Evolutionary conservation across 192 early-diverging fungal genomes (phyloP), one percentile per base, ranked within the genome.

Genomic region (Backusella parvicylindrica): DNA sequence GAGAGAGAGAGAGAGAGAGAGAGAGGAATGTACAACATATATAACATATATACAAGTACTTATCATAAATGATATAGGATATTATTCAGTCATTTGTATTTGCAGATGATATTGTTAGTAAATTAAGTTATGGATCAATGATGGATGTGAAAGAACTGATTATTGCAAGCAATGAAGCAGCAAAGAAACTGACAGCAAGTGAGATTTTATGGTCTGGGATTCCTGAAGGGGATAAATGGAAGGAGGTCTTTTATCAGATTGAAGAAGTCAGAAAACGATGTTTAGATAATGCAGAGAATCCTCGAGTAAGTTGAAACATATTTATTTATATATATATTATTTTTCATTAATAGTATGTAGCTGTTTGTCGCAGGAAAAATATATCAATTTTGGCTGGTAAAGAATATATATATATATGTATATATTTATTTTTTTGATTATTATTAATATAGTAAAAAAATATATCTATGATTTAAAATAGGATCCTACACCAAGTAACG

Each of bases 81-180:
- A n/a, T 71, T 60, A 89, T 89, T 28, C 81, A 83, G n/a, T 81
- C 82, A 64, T 81, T 84, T 77, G 84, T 89, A 13, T 84, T 82
- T 70, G 86, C 82, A 5, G 83, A 87, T 70, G 88, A 89, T 76
- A 79, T 87, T 65, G 86, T 87, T 1, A 83, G 82, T 74, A 84
- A 86, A 60, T 28, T 87, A 35, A 86, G 84, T 70, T 89, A 89
- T 77, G 88, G 88, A 7, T 83, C 70, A 56, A 85, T 89, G 82
- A 82, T 86, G 79, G 84, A 88, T 71, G 79, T 88, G 43, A 87
- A 86, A 71, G 83, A 81, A 3, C 74, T 87, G 80, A 80, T 87
- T 35, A 64, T 87, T 36, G 84, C 80, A 0, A 77, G 84, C 47
- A 82, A 81, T 16, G 86, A 85, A 40, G 84, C 86, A 3, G 84